phyloP scores from a whole-genome alignment of 2,329 filamentous ascomycete species.

The Xylariaceae sp. region DNA sequence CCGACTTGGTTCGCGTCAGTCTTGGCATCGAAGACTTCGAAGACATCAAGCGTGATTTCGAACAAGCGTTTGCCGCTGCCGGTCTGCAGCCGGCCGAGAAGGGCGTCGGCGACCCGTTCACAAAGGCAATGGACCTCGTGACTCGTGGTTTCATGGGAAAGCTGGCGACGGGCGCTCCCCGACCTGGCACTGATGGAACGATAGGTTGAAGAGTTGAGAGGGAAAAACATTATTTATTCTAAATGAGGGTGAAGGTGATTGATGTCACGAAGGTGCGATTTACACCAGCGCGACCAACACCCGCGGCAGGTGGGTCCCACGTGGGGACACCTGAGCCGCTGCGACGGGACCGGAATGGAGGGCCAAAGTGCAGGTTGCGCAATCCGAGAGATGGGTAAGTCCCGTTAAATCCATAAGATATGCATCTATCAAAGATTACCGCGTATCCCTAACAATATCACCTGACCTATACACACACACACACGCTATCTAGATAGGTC shows the following conservation, averaged over 20 bases:
- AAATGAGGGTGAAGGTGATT: background rate
- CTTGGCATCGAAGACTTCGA: constrained; percentile 69
- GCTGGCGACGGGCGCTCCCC: constrained; percentile 28
- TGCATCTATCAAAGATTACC: too few species aligned
- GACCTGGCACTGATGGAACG: constrained; percentile 30
- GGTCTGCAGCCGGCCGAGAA: constrained; percentile 26
- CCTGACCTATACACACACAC: too few species aligned
- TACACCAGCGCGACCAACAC: too few species aligned
- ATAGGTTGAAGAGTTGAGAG: constrained; percentile 13
- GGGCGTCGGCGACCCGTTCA: constrained; percentile 26
- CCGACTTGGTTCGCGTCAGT: constrained; percentile 61
- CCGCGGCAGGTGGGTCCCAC: too few species aligned
- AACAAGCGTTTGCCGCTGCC: constrained; percentile 55
- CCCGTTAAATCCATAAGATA: too few species aligned
- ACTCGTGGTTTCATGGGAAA: constrained; percentile 31
- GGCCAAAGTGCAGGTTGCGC: too few species aligned
- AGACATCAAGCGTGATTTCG: constrained; percentile 67
- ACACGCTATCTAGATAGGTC: too few species aligned
- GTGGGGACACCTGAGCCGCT: too few species aligned
- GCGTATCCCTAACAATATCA: too few species aligned
- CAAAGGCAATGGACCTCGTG: constrained; percentile 28
- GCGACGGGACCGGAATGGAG: too few species aligned
- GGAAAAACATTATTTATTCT: background rate
- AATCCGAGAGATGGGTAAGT: too few species aligned
- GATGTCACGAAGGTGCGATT: too few species aligned